A percentile compares a stretch with the other conserved stretches of the same genome.
Conservation (phyloP, 441 rosid species). For the Adansonia grandidieri region DNA sequence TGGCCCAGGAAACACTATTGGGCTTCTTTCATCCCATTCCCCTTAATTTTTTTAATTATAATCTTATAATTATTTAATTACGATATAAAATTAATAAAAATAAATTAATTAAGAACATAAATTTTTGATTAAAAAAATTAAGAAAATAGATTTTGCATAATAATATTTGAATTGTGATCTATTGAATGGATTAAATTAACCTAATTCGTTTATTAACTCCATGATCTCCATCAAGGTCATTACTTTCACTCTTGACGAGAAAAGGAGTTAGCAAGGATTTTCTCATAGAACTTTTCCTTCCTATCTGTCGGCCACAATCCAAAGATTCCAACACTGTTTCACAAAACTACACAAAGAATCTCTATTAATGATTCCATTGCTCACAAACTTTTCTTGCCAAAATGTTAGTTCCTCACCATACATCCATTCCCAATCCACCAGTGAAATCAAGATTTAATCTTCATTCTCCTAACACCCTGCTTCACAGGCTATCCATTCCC, state of each 20-base stretch:
- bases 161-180: too few species aligned
- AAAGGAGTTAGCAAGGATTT: not conserved
- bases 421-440: constrained; percentile 34
- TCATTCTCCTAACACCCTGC: constrained; percentile 28
- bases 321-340: not conserved
- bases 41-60: too few species aligned
- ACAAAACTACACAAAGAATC: not conserved
- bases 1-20: not conserved
- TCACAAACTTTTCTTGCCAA: constrained; percentile 17
- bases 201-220: not conserved
- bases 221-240: not conserved
- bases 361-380: not conserved
- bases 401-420: constrained; percentile 48
- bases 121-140: too few species aligned
- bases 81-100: too few species aligned
- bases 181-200: too few species aligned
- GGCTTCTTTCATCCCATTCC: too few species aligned
- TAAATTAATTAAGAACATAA: too few species aligned
- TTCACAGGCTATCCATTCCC: constrained; percentile 31
- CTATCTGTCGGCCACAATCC: not conserved
- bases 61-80: too few species aligned
- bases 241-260: not conserved
- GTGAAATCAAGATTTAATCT: constrained; percentile 42
- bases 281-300: not conserved
- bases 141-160: too few species aligned